phyloP scores from a whole-genome alignment of 164 flowering plant species.

The Kalanchoe fedtschenkoi region DNA sequence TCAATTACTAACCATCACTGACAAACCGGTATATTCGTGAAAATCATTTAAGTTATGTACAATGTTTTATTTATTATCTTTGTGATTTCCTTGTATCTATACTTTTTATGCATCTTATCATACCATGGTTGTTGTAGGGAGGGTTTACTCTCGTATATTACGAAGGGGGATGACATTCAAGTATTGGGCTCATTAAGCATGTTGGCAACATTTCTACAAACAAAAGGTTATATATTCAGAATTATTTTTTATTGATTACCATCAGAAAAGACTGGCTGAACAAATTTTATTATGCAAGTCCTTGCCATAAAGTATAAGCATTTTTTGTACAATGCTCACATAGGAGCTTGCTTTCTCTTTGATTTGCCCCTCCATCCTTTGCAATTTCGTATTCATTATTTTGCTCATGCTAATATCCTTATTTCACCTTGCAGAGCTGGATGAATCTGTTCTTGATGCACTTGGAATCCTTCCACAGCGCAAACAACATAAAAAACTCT shows the following conservation, averaged over 20 bases:
- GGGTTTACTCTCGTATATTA: slow-evolving; percentile 52
- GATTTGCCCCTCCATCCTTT: neutral
- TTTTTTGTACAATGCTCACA: neutral
- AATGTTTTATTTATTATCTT: neutral
- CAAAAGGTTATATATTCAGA: slow-evolving; percentile 53
- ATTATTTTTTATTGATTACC: neutral
- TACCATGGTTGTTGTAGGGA: slow-evolving; percentile 37
- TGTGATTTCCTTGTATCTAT: neutral
- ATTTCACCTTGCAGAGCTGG: slow-evolving; percentile 44
- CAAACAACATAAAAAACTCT: slow-evolving; percentile 80
- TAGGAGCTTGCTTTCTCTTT: neutral
- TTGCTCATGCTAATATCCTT: slow-evolving; percentile 6
- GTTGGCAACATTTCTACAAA: slow-evolving; percentile 80
- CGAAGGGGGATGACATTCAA: slow-evolving; percentile 56
- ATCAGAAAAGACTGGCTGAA: no score
- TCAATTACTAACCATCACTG: neutral
- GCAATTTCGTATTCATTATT: neutral
- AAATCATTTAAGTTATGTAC: neutral
- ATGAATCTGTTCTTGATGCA: slow-evolving; percentile 90
- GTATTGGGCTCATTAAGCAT: slow-evolving; percentile 72
- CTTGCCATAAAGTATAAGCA: neutral
- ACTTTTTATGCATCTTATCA: neutral
- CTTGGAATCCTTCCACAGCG: slow-evolving; percentile 97
- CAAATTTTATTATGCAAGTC: no score
- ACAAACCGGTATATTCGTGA: neutral